Conservation (phyloP, 2,329 filamentous ascomycete genomes). For the Aspergillus carbonarius region DNA sequence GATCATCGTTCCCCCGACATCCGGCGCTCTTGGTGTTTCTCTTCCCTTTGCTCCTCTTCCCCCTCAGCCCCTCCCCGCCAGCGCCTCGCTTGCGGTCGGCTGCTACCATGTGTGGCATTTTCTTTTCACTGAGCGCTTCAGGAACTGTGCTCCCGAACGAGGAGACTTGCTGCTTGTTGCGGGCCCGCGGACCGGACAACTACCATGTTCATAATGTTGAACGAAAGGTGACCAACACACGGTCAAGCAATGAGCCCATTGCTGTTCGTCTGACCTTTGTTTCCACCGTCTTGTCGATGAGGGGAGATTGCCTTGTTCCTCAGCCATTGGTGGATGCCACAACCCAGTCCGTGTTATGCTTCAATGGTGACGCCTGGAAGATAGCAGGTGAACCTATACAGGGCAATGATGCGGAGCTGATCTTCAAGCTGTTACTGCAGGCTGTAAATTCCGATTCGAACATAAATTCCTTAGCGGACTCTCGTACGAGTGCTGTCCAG, state of each 20-base stretch:
- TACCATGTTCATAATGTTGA: conserved; percentile 33
- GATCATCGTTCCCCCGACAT: conserved; percentile 37
- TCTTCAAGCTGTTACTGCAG: conserved; percentile 62
- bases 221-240: conserved; percentile 18
- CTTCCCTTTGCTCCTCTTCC: conserved; percentile 1
- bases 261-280: conserved; percentile 60
- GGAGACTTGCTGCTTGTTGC: conserved; percentile 35
- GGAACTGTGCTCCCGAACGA: conserved; percentile 30
- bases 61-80: neutral
- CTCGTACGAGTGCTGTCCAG: conserved; percentile 19
- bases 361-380: conserved; percentile 97
- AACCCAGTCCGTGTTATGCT: conserved; percentile 73
- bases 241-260: conserved; percentile 13
- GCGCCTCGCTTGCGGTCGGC: neutral
- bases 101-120: conserved; percentile 51
- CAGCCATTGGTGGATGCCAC: conserved; percentile 68
- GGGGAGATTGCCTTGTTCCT: conserved; percentile 66
- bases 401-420: conserved; percentile 74
- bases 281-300: conserved; percentile 87
- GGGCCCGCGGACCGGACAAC: conserved; percentile 47
- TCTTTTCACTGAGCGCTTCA: conserved; percentile 48
- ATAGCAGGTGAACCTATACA: conserved; percentile 57
- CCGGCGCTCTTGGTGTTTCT: conserved; percentile 17
- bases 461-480: conserved; percentile 9
- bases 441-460: conserved; percentile 30